Evolutionary conservation across 768 basidiomycete genomes (phyloP), one percentile per base, ranked within the genome.

Genomic region (Cystofilobasidium bisporidii): DNA sequence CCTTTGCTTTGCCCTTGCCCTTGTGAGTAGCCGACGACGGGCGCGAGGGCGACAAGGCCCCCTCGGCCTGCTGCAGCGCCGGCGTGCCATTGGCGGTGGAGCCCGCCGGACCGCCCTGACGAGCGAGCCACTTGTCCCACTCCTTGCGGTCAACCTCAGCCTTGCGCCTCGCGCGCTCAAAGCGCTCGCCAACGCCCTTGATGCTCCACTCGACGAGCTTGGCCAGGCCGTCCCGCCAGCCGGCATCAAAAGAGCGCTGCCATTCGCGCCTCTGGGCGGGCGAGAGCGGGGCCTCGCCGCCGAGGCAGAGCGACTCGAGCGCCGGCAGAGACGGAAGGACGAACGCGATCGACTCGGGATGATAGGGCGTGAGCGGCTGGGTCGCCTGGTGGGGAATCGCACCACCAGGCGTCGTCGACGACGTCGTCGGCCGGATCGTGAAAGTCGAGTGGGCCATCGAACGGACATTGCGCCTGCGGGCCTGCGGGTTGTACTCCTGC

Each of bases 291-390:
- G 74, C 73, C 63, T 77, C 76, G 0, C 76, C 77, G 45, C 77
- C 77, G 40, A 78, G 71, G 5, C 70, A 75, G 20, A 78, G 48
- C 3, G 75, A 72, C 53, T 72, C 70, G 17, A 78, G 67, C 1
- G 65, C 68, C 0, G 77, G 76, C 20, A 75, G 57, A 14, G 76
- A 72, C 9, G 77, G 77, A 8, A 78, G 67, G 32, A 78, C 74
- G 63, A 77, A 69, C 59, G 74, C 71, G 32, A 76, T 40, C n/a
- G 64, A 36, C 28, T 36, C 41, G n/a, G 22, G 65, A 33, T 38
- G 65, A 36, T 40, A 38, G 5, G 59, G 59, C 38, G 9, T 20
- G 17, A 40, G 12, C 32, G 59, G 36, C 38, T 38, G 59, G 18
- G 5, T 32, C 18, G 53, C 17, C 53, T n/a, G 70, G 41, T 76